Conservation (phyloP, 2,329 filamentous ascomycete genomes). For the Epichloe gansuensis region DNA sequence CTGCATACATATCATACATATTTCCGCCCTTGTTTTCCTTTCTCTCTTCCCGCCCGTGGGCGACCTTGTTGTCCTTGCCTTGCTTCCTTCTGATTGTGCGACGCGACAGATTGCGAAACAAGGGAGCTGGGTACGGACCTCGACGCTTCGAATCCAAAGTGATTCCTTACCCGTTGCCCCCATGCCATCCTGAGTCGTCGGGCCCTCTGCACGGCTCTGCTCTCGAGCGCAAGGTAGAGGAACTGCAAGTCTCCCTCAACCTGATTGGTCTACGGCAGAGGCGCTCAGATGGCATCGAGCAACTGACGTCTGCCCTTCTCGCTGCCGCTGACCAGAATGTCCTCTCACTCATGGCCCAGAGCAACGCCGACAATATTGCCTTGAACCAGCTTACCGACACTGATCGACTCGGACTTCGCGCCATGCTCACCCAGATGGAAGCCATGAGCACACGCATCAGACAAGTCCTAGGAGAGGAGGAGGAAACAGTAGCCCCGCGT, state of each 20-base stretch:
- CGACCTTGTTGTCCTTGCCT: neutral
- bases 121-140: slow-evolving; percentile 26
- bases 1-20: neutral
- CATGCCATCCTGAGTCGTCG: slow-evolving; percentile 9
- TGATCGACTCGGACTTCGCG: slow-evolving; percentile 34
- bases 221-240: slow-evolving; percentile 36
- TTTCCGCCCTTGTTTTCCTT: too few species aligned
- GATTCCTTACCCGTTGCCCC: slow-evolving; percentile 16
- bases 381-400: slow-evolving; percentile 25
- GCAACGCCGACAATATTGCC: slow-evolving; percentile 31
- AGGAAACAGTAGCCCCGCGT: neutral
- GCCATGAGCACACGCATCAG: slow-evolving; percentile 31
- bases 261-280: slow-evolving; percentile 45
- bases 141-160: slow-evolving; percentile 19
- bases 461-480: slow-evolving; percentile 25
- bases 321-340: slow-evolving; percentile 31
- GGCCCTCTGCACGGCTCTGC: slow-evolving; percentile 21
- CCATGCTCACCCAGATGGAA: slow-evolving; percentile 36
- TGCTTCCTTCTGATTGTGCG: slow-evolving; percentile 7
- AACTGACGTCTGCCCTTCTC: slow-evolving; percentile 48
- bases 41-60: neutral
- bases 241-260: slow-evolving; percentile 55
- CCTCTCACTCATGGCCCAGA: slow-evolving; percentile 37
- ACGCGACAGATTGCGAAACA: slow-evolving; percentile 21
- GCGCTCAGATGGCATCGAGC: slow-evolving; percentile 35